phyloP scores from a whole-genome alignment of 805 yeast genomes.

The Zygoascus flipseniorum region DNA sequence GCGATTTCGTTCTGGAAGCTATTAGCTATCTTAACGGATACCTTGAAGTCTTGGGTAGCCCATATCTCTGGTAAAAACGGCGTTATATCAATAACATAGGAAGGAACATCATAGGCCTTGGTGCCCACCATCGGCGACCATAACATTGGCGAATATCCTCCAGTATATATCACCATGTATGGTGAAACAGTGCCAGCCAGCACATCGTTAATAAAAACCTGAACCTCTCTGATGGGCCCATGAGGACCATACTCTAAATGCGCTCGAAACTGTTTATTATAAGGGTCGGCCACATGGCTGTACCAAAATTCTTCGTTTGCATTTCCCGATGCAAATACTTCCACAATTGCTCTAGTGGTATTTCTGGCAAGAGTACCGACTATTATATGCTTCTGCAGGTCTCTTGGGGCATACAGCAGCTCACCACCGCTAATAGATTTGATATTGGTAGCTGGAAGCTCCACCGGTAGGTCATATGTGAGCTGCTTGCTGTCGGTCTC shows the following conservation, averaged over 20 bases:
- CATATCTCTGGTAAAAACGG: conserved; percentile 60
- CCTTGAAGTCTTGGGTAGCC: conserved; percentile 31
- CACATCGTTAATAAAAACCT: conserved; percentile 50
- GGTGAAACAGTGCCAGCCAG: conserved; percentile 58
- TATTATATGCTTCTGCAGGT: background rate
- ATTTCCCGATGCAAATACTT: conserved; percentile 64
- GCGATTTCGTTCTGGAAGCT: conserved; percentile 10
- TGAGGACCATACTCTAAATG: conserved; percentile 34
- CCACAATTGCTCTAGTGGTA: conserved; percentile 49
- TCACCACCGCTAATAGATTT: background rate
- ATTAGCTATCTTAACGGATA: conserved; percentile 38
- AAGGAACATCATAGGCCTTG: conserved; percentile 62
- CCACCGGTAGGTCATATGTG: background rate
- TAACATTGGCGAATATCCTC: conserved; percentile 70
- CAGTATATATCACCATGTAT: conserved; percentile 66
- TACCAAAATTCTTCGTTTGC: conserved; percentile 84
- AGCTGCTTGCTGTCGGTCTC: conserved; percentile 9
- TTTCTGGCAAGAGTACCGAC: conserved; percentile 34
- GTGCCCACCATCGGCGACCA: conserved; percentile 77
- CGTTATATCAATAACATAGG: conserved; percentile 60
- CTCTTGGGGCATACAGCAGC: background rate
- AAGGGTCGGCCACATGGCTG: conserved; percentile 40
- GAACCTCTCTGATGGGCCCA: conserved; percentile 64
- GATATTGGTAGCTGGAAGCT: background rate
- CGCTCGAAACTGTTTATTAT: conserved; percentile 22